Percentiles rank a stretch among this genome's conserved stretches.
Evolutionary conservation across 768 basidiomycete genomes (phyloP).

Genomic region (Russula brevipes): DNA sequence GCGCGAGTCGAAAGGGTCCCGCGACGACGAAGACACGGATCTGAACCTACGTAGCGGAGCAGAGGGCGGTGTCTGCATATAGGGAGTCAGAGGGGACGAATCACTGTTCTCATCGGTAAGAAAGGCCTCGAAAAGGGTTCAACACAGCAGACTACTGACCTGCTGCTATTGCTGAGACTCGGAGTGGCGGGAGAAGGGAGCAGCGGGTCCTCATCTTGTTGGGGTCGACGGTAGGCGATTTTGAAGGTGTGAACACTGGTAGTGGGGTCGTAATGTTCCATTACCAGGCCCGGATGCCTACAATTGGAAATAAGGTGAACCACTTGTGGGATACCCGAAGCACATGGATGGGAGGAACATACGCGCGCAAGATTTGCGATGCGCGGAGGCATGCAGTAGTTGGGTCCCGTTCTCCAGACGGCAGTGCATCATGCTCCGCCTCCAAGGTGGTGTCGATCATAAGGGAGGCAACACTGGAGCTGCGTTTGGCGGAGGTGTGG

Average conservation of each 20-base stretch:
- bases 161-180: slow-evolving; percentile 14
- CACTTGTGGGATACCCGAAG: not conserved
- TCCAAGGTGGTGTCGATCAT: not conserved
- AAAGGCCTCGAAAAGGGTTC: not conserved
- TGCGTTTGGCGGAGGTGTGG: not conserved
- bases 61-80: not conserved
- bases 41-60: not conserved
- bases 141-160: not conserved
- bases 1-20: not conserved
- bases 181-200: not conserved
- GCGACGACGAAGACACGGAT: not conserved
- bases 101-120: not conserved
- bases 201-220: not conserved
- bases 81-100: not conserved
- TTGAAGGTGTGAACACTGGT: slow-evolving; percentile 20
- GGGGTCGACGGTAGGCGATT: slow-evolving; percentile 5
- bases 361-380: slow-evolving; percentile 9
- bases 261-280: slow-evolving; percentile 15
- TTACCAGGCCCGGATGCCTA: slow-evolving; percentile 17
- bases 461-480: not conserved
- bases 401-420: not conserved
- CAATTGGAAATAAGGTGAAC: not conserved
- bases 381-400: not conserved
- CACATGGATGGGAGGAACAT: not conserved
- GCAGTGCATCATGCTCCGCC: not conserved